phyloP scores from a whole-genome alignment of 768 basidiomycete genomes.

The Rhodotorula babjevae region DNA sequence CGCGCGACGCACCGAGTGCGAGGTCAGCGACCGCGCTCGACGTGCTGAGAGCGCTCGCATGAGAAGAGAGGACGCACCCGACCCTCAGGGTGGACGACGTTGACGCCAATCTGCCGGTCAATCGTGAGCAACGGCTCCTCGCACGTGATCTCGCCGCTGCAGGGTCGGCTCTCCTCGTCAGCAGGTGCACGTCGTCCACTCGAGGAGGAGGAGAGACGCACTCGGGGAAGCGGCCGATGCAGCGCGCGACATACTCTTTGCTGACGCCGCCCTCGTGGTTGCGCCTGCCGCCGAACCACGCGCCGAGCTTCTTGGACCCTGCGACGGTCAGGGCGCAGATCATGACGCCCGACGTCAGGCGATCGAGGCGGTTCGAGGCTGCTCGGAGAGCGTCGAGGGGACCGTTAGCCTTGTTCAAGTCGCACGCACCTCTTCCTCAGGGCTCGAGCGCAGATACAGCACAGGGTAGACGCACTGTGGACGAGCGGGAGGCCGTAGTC shows the following conservation, averaged over 20 bases:
- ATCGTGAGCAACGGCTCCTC: constrained; percentile 83
- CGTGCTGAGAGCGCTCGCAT: background rate
- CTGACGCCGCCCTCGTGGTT: constrained; percentile 62
- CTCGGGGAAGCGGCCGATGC: constrained; percentile 78
- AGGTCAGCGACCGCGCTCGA: background rate
- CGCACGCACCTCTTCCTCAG: no score
- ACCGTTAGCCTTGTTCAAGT: background rate
- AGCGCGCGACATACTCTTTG: constrained; percentile 82
- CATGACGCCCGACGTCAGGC: constrained; percentile 92
- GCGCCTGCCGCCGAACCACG: constrained; percentile 62
- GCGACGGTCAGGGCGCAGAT: constrained; percentile 72
- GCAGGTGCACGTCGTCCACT: background rate
- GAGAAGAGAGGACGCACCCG: constrained; percentile 57
- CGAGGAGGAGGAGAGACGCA: constrained; percentile 51
- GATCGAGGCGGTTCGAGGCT: constrained; percentile 93
- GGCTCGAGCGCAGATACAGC: constrained; percentile 16
- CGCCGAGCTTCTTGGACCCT: constrained; percentile 65
- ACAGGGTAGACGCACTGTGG: constrained; percentile 53
- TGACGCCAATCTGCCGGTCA: constrained; percentile 93
- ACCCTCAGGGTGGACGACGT: constrained; percentile 90
- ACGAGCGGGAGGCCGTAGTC: no score
- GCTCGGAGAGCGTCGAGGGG: background rate
- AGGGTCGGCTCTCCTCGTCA: background rate
- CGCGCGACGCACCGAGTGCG: background rate
- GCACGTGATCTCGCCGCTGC: constrained; percentile 72